A percentile compares a stretch with the other conserved stretches of the same genome.
Conservation (phyloP, 345 rosid genomes). For the Lumnitzera racemosa region DNA sequence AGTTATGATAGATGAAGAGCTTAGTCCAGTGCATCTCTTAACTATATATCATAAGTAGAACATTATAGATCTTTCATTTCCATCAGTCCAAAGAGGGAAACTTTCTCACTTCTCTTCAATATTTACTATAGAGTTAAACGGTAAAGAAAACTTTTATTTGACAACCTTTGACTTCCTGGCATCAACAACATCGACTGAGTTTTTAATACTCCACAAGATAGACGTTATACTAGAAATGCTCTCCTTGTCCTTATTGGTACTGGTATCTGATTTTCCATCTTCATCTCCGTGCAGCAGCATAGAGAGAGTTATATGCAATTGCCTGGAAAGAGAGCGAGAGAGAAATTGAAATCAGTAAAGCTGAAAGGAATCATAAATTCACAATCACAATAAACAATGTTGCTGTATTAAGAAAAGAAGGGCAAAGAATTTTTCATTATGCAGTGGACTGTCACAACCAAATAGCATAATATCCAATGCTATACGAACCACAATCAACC, state of each 20-base stretch:
- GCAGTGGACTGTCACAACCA: too few species aligned
- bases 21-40: too few species aligned
- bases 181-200: conserved; percentile 68
- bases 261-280: conserved; percentile 62
- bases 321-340: conserved; percentile 41
- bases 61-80: too few species aligned
- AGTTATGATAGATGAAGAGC: too few species aligned
- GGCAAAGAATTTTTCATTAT: too few species aligned
- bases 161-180: conserved; percentile 72
- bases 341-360: background rate
- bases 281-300: conserved; percentile 74
- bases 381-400: too few species aligned
- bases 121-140: background rate
- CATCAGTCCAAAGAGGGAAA: too few species aligned
- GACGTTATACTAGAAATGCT: conserved; percentile 36
- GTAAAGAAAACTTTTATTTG: background rate
- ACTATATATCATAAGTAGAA: too few species aligned
- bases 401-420: too few species aligned
- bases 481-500: too few species aligned
- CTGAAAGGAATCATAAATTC: background rate
- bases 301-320: conserved; percentile 55
- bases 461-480: too few species aligned
- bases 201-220: conserved; percentile 52
- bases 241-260: conserved; percentile 51
- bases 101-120: too few species aligned